Evolutionary conservation across 2,329 filamentous ascomycete species (phyloP).

Genomic region (Ploettnerulaceae sp.): DNA sequence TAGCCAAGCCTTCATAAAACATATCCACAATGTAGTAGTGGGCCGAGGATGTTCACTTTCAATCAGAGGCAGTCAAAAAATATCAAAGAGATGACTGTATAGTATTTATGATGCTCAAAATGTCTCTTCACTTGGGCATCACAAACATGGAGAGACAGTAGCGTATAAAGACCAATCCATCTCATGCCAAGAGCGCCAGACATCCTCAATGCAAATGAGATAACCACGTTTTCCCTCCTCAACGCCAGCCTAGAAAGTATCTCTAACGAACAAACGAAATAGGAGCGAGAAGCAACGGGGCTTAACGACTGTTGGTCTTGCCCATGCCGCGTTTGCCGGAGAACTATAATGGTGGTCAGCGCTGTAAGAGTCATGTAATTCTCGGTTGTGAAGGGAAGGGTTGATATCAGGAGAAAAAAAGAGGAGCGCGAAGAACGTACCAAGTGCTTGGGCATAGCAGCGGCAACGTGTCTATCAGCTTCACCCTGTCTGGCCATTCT

Average conservation of each 20-base stretch:
- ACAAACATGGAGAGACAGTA: too few species aligned
- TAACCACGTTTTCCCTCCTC: neutral
- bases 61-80: too few species aligned
- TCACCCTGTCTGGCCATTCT: constrained; percentile 95
- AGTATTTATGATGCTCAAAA: too few species aligned
- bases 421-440: constrained; percentile 47
- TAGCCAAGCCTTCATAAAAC: too few species aligned
- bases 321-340: constrained; percentile 91
- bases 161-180: too few species aligned
- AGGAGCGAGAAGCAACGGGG: neutral
- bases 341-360: constrained; percentile 54
- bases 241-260: neutral
- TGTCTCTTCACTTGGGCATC: too few species aligned
- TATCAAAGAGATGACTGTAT: too few species aligned
- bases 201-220: neutral
- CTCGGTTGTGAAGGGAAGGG: neutral
- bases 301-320: constrained; percentile 71
- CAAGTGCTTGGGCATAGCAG: constrained; percentile 83
- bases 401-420: neutral
- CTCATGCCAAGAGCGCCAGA: too few species aligned
- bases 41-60: too few species aligned
- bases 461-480: constrained; percentile 83
- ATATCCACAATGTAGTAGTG: too few species aligned
- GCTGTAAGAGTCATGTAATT: neutral
- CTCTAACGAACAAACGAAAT: neutral